Percentiles rank a stretch among this genome's conserved stretches.
These are phyloP conservation scores for Zygoascus bituminiphila DNA, from an alignment of 805 yeast genomes.

Conservation along the genomic window DNA sequence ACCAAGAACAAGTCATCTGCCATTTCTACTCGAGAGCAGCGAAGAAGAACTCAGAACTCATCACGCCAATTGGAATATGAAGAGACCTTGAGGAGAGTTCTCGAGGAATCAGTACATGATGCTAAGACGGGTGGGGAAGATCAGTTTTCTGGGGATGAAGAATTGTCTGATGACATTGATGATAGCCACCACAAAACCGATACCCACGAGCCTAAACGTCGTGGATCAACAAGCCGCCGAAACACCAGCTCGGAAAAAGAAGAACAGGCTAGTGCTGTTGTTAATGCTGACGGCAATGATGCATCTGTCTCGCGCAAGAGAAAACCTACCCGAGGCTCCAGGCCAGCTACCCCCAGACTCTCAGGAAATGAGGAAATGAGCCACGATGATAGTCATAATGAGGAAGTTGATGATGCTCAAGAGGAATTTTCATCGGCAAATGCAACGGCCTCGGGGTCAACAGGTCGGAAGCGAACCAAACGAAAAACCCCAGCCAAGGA, in stretches of 20 bases:
- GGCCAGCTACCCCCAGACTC: background rate
- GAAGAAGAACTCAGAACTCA: slow-evolving; percentile 18
- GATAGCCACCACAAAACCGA: background rate
- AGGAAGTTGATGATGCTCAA: background rate
- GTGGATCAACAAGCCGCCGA: background rate
- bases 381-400: background rate
- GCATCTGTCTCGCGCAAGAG: slow-evolving; percentile 1
- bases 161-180: background rate
- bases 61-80: slow-evolving; percentile 18
- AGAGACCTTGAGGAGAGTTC: slow-evolving; percentile 30
- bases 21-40: background rate
- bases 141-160: slow-evolving; percentile 3
- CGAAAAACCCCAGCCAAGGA: background rate
- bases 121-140: slow-evolving; percentile 4
- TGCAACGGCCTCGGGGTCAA: background rate
- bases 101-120: slow-evolving; percentile 33
- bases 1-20: background rate
- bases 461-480: background rate
- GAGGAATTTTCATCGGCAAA: background rate
- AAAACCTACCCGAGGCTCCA: background rate
- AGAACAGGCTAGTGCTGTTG: background rate
- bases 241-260: background rate
- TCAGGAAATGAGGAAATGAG: background rate
- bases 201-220: background rate
- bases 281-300: background rate